Conservation (phyloP, 129 eudicot species). For the Logfia minima region DNA sequence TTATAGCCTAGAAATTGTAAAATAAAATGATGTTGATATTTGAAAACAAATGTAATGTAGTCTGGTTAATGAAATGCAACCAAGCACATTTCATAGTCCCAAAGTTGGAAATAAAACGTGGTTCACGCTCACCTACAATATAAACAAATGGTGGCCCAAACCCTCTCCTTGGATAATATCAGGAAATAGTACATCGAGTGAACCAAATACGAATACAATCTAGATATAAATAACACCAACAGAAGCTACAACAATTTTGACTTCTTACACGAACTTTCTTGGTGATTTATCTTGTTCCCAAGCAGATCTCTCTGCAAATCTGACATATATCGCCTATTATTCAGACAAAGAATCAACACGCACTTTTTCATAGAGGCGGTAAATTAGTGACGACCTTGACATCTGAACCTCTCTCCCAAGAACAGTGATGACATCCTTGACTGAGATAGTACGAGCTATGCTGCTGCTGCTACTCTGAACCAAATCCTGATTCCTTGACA, state of each 20-base stretch:
- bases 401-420: slow-evolving; percentile 83
- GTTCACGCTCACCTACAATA: neutral
- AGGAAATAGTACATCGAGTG: neutral
- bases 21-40: too few species aligned
- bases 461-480: slow-evolving; percentile 16
- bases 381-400: slow-evolving; percentile 53
- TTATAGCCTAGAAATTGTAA: too few species aligned
- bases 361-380: slow-evolving; percentile 51
- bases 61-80: too few species aligned
- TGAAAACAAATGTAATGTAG: too few species aligned
- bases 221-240: neutral
- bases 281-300: neutral
- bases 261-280: neutral
- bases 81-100: neutral
- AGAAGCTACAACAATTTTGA: neutral
- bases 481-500: slow-evolving; percentile 48
- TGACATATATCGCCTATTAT: neutral
- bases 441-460: slow-evolving; percentile 47
- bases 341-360: slow-evolving; percentile 39
- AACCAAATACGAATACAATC: neutral
- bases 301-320: neutral
- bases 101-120: neutral
- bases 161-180: neutral
- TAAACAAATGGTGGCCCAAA: neutral
- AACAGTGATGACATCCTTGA: slow-evolving; percentile 75